phyloP scores from a whole-genome alignment of 225 moss, liverwort and hornwort species.

The Neckera pumila region DNA sequence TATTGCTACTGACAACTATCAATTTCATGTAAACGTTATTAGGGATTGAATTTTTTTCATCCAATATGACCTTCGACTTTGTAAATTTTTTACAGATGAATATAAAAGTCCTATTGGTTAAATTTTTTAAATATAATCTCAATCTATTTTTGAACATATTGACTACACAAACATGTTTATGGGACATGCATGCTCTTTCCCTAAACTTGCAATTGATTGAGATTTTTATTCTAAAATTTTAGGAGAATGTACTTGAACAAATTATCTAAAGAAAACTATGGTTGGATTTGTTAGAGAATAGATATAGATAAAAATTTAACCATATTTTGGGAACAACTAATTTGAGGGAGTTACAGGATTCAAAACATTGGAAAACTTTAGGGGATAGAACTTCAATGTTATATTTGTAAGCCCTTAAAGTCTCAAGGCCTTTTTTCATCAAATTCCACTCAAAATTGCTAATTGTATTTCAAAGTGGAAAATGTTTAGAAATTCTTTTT shows the following conservation, averaged over 20 bases:
- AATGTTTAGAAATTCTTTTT: no score
- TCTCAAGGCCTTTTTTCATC: no score
- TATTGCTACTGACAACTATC: background rate
- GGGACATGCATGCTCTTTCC: accelerated
- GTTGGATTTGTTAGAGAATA: background rate
- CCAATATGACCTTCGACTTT: accelerated
- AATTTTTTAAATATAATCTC: accelerated
- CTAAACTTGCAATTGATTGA: background rate
- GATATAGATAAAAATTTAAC: background rate
- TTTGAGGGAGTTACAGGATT: background rate
- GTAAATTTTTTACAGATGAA: background rate
- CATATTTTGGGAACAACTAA: background rate
- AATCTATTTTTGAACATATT: background rate
- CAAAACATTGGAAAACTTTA: no score
- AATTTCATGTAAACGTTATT: background rate
- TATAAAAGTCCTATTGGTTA: background rate
- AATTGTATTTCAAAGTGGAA: no score
- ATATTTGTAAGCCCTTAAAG: no score
- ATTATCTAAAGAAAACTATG: accelerated
- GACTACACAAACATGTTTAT: background rate
- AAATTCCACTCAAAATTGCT: no score
- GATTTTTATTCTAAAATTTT: background rate
- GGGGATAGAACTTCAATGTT: no score
- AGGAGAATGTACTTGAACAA: accelerated
- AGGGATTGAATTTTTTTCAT: background rate